Conservation (phyloP, 208 protist species). For the Porcisia hertigi region DNA sequence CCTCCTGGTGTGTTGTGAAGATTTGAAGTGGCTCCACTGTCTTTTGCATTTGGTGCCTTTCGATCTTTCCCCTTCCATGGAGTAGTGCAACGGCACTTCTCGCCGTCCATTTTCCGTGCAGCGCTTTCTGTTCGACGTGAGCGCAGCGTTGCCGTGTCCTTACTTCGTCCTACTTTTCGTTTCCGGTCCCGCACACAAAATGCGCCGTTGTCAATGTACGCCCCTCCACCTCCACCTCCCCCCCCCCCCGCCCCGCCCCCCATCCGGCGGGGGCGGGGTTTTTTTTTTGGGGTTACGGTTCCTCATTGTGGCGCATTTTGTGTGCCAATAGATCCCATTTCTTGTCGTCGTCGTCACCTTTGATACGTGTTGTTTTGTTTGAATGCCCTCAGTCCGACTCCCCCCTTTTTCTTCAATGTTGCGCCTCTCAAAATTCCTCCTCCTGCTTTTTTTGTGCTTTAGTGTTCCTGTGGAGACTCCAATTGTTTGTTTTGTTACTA, state of each 20-base stretch:
- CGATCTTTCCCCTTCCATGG: neutral
- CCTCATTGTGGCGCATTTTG: neutral
- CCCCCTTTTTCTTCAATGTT: neutral
- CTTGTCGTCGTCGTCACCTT: neutral
- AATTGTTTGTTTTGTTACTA: too few relatives aligned
- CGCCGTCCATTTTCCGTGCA: too few relatives aligned
- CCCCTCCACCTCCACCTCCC: too few relatives aligned
- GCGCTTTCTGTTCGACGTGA: too few relatives aligned
- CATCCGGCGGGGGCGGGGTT: too few relatives aligned
- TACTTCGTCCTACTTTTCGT: too few relatives aligned
- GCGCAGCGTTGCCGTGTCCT: too few relatives aligned
- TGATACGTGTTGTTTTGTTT: neutral
- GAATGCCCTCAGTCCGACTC: neutral
- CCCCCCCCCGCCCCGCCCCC: too few relatives aligned
- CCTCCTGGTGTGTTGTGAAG: neutral
- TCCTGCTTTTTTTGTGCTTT: constrained; percentile 1
- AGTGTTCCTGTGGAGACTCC: too few relatives aligned
- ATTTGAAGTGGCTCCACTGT: neutral
- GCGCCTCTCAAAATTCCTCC: constrained; percentile 9
- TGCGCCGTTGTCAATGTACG: too few relatives aligned
- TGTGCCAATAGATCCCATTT: neutral
- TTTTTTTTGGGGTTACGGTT: too few relatives aligned
- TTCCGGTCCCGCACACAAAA: too few relatives aligned
- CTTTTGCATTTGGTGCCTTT: neutral
- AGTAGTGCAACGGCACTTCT: neutral